These are phyloP conservation scores for Acacia acuminata DNA, from an alignment of 306 rosid species.

Conservation along the genomic window DNA sequence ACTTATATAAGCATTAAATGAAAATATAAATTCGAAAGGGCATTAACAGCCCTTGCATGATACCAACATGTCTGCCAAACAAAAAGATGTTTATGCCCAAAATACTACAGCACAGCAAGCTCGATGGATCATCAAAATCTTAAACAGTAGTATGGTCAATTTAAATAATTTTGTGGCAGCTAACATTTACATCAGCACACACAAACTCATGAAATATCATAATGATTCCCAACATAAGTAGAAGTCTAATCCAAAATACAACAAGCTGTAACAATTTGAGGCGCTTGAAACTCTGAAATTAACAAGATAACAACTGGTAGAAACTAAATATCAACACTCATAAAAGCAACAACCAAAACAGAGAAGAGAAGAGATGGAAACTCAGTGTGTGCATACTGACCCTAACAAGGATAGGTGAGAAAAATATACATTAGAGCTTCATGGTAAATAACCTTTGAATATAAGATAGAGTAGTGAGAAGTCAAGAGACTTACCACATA, in stretches of 20 bases:
- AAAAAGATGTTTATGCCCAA: neutral
- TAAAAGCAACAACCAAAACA: neutral
- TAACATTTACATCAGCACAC: neutral
- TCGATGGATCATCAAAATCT: neutral
- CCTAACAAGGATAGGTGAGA: neutral
- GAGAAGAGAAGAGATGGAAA: neutral
- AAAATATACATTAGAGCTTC: constrained; percentile 5
- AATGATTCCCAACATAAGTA: neutral
- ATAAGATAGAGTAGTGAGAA: constrained; percentile 21
- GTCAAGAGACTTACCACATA: constrained; percentile 53
- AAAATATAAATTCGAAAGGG: neutral
- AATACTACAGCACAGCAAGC: neutral
- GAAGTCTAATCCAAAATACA: neutral
- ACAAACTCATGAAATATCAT: neutral
- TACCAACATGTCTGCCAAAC: neutral
- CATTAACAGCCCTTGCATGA: neutral
- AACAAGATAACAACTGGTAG: neutral
- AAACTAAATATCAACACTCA: neutral
- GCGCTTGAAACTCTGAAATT: neutral
- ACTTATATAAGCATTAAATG: neutral
- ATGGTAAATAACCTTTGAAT: constrained; percentile 12
- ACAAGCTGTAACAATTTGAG: neutral
- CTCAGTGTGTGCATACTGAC: neutral
- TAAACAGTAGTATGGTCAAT: neutral
- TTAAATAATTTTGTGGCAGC: neutral